Conservation (phyloP, 768 basidiomycete species). For the Xerocomus potaroensis region DNA sequence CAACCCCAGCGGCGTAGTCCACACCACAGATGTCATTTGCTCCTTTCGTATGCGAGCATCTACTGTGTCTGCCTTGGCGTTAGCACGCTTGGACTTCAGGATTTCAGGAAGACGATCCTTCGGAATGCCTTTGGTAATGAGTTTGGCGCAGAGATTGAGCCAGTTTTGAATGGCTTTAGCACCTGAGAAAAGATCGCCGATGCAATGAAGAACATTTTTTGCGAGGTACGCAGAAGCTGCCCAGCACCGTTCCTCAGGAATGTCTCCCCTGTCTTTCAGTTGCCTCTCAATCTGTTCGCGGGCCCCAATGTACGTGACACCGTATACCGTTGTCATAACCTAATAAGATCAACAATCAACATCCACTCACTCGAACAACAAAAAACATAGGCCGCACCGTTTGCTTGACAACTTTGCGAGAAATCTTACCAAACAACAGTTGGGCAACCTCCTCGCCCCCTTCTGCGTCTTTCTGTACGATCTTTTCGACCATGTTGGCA, state of each 20-base stretch:
- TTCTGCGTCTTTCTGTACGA: slow-evolving; percentile 53
- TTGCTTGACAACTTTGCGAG: slow-evolving; percentile 96
- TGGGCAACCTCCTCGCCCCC: slow-evolving; percentile 51
- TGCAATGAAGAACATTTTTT: slow-evolving; percentile 69
- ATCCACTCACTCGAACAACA: not conserved
- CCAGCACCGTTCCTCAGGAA: slow-evolving; percentile 74
- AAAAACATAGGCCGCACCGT: slow-evolving; percentile 48
- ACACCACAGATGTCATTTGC: slow-evolving; percentile 93
- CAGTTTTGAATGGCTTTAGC: slow-evolving; percentile 90
- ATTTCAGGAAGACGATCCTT: slow-evolving; percentile 55
- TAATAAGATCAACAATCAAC: slow-evolving; percentile 21
- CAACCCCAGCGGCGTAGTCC: slow-evolving; percentile 94
- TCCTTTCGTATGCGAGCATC: slow-evolving; percentile 61
- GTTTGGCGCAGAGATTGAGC: slow-evolving; percentile 77
- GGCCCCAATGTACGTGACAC: slow-evolving; percentile 93
- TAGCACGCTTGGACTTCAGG: slow-evolving; percentile 16
- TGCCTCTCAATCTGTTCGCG: slow-evolving; percentile 92
- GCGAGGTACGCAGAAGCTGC: slow-evolving; percentile 74
- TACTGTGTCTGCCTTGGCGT: slow-evolving; percentile 18
- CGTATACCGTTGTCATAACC: slow-evolving; percentile 99
- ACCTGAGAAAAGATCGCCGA: slow-evolving; percentile 91
- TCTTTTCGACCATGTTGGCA: slow-evolving; percentile 75
- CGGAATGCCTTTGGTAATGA: slow-evolving; percentile 86
- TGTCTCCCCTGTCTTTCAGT: slow-evolving; percentile 68
- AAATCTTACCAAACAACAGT: slow-evolving; percentile 70